Conservation (phyloP, 768 basidiomycete species). For the Steccherinum ochraceum region DNA sequence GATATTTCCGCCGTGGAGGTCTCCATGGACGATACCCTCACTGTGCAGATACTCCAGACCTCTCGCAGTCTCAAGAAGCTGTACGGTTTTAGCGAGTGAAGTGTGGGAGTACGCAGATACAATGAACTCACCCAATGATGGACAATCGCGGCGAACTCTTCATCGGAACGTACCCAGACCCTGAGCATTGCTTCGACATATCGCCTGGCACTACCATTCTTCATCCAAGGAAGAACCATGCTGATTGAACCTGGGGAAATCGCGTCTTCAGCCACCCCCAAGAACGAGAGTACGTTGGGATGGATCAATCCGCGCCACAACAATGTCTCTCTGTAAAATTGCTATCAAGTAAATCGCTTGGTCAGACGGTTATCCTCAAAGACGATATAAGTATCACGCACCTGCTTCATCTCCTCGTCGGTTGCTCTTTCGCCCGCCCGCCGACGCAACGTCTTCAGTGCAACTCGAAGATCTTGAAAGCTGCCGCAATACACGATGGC, state of each 20-base stretch:
- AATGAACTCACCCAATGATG: conserved; percentile 1
- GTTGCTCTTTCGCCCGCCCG: too few relatives aligned
- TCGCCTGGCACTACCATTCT: background rate
- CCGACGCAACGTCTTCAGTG: too few relatives aligned
- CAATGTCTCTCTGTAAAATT: background rate
- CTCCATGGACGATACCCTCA: conserved; percentile 6
- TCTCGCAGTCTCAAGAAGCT: conserved; percentile 1
- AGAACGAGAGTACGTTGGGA: background rate
- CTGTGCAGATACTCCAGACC: conserved; percentile 4
- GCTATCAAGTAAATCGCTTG: too few relatives aligned
- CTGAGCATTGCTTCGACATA: background rate
- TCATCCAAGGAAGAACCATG: background rate
- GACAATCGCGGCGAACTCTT: background rate
- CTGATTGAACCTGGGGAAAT: background rate
- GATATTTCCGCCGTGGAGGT: conserved; percentile 6
- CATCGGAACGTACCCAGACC: too few relatives aligned
- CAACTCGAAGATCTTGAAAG: too few relatives aligned
- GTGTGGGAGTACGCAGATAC: too few relatives aligned
- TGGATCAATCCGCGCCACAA: background rate
- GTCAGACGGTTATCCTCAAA: too few relatives aligned
- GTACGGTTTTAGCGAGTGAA: too few relatives aligned
- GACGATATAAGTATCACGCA: too few relatives aligned
- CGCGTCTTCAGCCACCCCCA: background rate
- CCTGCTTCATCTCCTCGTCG: too few relatives aligned
- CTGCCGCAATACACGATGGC: too few relatives aligned